Conservation (phyloP, 331 rosid species). For the Phaseolus coccineus region DNA sequence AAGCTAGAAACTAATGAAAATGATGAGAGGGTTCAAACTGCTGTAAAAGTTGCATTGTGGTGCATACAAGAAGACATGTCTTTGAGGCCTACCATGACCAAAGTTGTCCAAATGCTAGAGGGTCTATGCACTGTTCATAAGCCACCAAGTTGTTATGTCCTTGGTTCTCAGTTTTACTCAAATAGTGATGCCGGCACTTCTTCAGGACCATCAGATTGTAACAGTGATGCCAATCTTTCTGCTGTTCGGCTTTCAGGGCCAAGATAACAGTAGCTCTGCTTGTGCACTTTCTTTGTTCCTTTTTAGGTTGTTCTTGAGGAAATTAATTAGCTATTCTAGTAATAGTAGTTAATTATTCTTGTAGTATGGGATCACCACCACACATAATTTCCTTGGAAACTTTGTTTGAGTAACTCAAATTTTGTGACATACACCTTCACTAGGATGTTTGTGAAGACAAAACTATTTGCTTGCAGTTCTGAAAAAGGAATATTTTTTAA, state of each 20-base stretch:
- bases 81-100: slow-evolving; percentile 63
- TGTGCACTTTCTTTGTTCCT: neutral
- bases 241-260: slow-evolving; percentile 66
- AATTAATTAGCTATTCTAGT: neutral
- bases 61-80: slow-evolving; percentile 68
- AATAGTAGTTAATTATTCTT: neutral
- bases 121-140: slow-evolving; percentile 56
- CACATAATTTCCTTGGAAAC: neutral
- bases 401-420: slow-evolving; percentile 4
- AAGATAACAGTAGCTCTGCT: slow-evolving; percentile 43
- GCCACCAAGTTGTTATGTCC: slow-evolving; percentile 47
- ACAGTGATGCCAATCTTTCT: slow-evolving; percentile 48
- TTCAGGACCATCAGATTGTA: slow-evolving; percentile 51
- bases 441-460: neutral
- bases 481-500: neutral
- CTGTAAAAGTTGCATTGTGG: slow-evolving; percentile 60
- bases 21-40: slow-evolving; percentile 51
- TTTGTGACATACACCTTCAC: neutral
- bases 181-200: slow-evolving; percentile 54
- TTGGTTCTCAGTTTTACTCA: slow-evolving; percentile 46
- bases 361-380: neutral
- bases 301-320: neutral
- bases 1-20: slow-evolving; percentile 39
- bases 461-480: neutral
- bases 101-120: slow-evolving; percentile 70